Conservation (phyloP, 129 eudicot species). For the Escallonia rubra region DNA sequence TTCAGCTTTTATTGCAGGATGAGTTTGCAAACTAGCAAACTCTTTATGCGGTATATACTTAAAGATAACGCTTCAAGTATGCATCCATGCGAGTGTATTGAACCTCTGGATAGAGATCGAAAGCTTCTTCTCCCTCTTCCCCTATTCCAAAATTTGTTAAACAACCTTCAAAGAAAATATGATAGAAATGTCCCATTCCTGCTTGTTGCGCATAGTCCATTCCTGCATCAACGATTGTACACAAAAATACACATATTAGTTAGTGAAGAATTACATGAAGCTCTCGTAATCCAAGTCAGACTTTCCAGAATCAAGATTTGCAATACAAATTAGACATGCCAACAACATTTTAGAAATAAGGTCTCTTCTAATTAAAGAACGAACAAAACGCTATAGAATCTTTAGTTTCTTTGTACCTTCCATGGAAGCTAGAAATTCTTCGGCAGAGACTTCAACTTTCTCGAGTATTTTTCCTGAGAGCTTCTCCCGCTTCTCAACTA, state of each 20-base stretch:
- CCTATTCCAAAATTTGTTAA: slow-evolving; percentile 22
- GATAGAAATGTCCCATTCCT: slow-evolving; percentile 18
- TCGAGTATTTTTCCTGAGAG: slow-evolving; percentile 8
- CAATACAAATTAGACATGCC: too few species aligned
- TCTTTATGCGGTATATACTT: background rate
- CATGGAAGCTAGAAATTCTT: slow-evolving; percentile 11
- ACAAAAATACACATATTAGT: background rate
- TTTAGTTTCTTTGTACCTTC: background rate
- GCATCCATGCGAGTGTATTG: slow-evolving; percentile 10
- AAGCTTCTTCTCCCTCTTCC: slow-evolving; percentile 19
- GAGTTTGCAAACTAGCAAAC: too few species aligned
- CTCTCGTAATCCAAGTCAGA: background rate
- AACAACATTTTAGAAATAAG: too few species aligned
- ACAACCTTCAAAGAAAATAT: slow-evolving; percentile 21
- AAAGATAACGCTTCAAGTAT: slow-evolving; percentile 18
- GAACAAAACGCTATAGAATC: too few species aligned
- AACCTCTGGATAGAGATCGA: slow-evolving; percentile 26
- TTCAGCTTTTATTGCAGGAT: too few species aligned
- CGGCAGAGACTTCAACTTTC: background rate
- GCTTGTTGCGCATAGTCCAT: slow-evolving; percentile 10
- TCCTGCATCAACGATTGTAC: slow-evolving; percentile 3
- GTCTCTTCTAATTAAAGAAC: too few species aligned
- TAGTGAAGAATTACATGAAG: background rate
- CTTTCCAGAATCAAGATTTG: too few species aligned
- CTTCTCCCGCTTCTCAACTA: slow-evolving; percentile 14